Percentiles rank a stretch among this genome's conserved stretches.
phyloP scores from a whole-genome alignment of 352 stramenopile species.

The Globisporangium paddicum region DNA sequence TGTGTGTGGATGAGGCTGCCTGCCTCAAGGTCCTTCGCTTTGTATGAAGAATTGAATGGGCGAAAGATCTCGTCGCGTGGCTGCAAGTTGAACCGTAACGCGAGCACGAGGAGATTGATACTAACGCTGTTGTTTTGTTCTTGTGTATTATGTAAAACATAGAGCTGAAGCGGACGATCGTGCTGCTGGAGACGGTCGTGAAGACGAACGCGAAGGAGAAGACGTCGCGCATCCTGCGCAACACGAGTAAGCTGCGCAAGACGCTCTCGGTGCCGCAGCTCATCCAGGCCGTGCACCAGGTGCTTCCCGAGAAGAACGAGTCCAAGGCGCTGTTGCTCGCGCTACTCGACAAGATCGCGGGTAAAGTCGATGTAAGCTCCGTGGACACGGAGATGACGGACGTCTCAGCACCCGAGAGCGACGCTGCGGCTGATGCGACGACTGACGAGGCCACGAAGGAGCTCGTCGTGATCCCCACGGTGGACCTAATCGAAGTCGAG shows the following conservation, averaged over 20 bases:
- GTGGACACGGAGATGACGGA: constrained; percentile 71
- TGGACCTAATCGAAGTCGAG: constrained; percentile 83
- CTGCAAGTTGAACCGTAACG: neutral
- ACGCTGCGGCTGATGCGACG: constrained; percentile 1
- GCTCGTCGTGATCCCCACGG: constrained; percentile 30
- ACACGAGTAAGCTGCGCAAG: constrained; percentile 79
- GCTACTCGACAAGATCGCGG: constrained; percentile 43
- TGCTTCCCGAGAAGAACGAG: constrained; percentile 58
- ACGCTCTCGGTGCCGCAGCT: constrained; percentile 62
- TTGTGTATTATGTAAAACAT: constrained; percentile 4
- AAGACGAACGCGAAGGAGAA: constrained; percentile 86
- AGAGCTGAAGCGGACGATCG: constrained; percentile 77
- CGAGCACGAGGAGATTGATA: neutral
- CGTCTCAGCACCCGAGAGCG: constrained; percentile 18
- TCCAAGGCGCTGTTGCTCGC: constrained; percentile 50
- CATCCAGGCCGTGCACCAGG: constrained; percentile 45
- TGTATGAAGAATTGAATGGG: neutral
- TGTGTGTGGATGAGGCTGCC: neutral
- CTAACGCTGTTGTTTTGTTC: neutral
- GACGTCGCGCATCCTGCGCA: constrained; percentile 71
- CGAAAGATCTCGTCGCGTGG: neutral
- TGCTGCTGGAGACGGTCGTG: constrained; percentile 68
- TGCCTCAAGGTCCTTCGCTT: neutral
- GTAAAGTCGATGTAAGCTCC: constrained; percentile 22
- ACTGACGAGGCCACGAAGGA: constrained; percentile 9